These are phyloP conservation scores for Metschnikowia corniflorae DNA, from an alignment of 805 yeast genomes.

Conservation along the genomic window DNA sequence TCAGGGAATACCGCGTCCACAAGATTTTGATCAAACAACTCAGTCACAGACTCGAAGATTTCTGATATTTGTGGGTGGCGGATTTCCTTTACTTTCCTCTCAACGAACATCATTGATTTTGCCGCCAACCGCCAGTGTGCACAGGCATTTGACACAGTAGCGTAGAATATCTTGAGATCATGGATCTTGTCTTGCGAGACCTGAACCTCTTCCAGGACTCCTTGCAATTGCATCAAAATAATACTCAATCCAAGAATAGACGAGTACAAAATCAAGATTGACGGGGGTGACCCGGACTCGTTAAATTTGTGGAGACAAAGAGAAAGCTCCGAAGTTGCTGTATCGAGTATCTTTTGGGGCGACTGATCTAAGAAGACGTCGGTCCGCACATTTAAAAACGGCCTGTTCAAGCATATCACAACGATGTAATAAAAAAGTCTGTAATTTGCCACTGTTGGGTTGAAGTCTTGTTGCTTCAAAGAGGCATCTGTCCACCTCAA, in stretches of 20 bases:
- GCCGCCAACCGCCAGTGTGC: conserved; percentile 18
- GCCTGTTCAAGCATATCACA: conserved; percentile 16
- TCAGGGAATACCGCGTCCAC: conserved; percentile 9
- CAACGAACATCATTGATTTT: conserved; percentile 13
- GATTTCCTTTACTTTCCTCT: conserved; percentile 10
- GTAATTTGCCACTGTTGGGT: conserved; percentile 18
- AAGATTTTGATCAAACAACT: conserved; percentile 2
- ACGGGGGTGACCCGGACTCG: conserved; percentile 10
- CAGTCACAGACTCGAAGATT: conserved; percentile 10
- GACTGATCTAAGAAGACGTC: conserved; percentile 8
- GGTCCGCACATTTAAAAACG: conserved; percentile 12
- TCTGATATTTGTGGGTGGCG: conserved; percentile 5
- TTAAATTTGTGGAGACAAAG: conserved; percentile 12
- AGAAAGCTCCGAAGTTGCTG: conserved; percentile 15
- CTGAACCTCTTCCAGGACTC: not conserved
- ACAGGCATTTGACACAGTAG: conserved; percentile 14
- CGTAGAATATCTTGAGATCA: conserved; percentile 11
- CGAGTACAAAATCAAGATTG: conserved; percentile 15
- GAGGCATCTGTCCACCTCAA: conserved; percentile 15
- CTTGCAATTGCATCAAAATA: conserved; percentile 9
- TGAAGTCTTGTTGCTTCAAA: conserved; percentile 11
- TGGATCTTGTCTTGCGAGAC: conserved; percentile 2
- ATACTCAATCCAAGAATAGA: conserved; percentile 17
- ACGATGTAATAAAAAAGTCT: conserved; percentile 17
- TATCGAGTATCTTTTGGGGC: conserved; percentile 11